Evolutionary conservation across 2,329 filamentous ascomycete genomes (phyloP).

Genomic region (Fusarium brevicatenulatum): DNA sequence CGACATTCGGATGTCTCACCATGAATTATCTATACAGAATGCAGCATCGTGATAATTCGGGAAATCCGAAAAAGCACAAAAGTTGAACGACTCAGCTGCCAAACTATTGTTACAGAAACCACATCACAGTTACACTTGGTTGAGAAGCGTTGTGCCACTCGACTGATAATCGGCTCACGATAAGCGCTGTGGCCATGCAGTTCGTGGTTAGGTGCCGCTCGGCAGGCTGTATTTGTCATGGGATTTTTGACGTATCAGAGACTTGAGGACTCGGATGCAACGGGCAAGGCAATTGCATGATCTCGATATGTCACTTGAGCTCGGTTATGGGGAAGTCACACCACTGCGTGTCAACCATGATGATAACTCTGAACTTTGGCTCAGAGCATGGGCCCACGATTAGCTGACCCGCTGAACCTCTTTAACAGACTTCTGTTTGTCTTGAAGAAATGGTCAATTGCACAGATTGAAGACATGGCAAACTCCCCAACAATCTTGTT

Average conservation of each 20-base stretch:
- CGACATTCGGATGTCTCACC: constrained; percentile 7
- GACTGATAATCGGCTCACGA: constrained; percentile 29
- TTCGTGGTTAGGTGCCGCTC: not conserved
- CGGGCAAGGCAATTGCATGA: constrained; percentile 29
- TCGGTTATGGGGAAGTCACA: constrained; percentile 20
- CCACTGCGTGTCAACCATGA: constrained; percentile 27
- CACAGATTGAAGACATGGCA: not conserved
- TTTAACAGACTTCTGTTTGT: not conserved
- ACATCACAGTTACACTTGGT: constrained; percentile 1
- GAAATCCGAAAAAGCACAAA: constrained; percentile 3
- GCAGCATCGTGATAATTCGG: constrained; percentile 14
- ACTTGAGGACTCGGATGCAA: constrained; percentile 10
- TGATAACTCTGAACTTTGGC: constrained; percentile 2
- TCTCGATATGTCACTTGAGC: constrained; percentile 23
- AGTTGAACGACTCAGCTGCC: not conserved
- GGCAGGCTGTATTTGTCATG: not conserved
- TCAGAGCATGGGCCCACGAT: constrained; percentile 22
- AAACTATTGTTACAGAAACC: constrained; percentile 9
- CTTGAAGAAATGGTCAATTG: not conserved
- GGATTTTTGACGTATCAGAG: constrained; percentile 15
- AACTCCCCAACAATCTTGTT: not conserved
- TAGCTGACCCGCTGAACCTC: constrained; percentile 1
- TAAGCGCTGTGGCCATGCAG: constrained; percentile 19
- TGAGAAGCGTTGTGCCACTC: constrained; percentile 34
- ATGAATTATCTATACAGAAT: constrained; percentile 16